Conservation (phyloP, 768 basidiomycete genomes). For the Auriscalpium vulgare region DNA sequence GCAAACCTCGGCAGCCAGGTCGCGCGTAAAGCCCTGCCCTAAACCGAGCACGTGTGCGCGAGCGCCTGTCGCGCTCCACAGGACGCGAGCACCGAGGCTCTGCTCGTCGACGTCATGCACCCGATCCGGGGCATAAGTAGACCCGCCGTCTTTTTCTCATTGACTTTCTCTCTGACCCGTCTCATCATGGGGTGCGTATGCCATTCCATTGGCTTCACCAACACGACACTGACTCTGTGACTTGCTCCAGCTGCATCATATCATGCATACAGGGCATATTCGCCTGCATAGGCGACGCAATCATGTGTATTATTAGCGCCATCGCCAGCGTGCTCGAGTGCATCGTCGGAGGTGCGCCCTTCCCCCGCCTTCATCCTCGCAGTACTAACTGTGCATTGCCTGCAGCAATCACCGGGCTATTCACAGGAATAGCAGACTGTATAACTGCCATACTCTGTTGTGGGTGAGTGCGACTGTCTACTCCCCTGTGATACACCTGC, state of each 20-base stretch:
- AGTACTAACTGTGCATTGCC: neutral
- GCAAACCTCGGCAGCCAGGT: neutral
- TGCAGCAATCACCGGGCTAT: slow-evolving; percentile 33
- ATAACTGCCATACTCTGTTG: slow-evolving; percentile 38
- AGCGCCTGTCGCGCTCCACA: neutral
- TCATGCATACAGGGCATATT: slow-evolving; percentile 19
- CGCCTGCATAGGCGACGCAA: slow-evolving; percentile 34
- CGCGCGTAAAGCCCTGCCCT: neutral
- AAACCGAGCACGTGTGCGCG: neutral
- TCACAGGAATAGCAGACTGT: slow-evolving; percentile 35
- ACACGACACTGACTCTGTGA: neutral
- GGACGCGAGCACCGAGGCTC: neutral
- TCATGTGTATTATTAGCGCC: slow-evolving; percentile 30
- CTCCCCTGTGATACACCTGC: neutral
- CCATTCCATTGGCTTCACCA: neutral
- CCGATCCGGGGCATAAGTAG: neutral
- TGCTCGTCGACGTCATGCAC: neutral
- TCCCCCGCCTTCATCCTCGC: neutral
- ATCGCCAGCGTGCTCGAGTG: slow-evolving; percentile 41
- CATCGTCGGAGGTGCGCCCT: slow-evolving; percentile 32
- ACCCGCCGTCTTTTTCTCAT: neutral
- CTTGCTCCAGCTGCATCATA: slow-evolving; percentile 5
- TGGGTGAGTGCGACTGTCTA: slow-evolving; percentile 21
- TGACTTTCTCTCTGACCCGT: neutral
- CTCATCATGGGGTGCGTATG: neutral